These are phyloP conservation scores for Wallacemonas rigidus DNA, from an alignment of 208 protist genomes.

Conservation along the genomic window DNA sequence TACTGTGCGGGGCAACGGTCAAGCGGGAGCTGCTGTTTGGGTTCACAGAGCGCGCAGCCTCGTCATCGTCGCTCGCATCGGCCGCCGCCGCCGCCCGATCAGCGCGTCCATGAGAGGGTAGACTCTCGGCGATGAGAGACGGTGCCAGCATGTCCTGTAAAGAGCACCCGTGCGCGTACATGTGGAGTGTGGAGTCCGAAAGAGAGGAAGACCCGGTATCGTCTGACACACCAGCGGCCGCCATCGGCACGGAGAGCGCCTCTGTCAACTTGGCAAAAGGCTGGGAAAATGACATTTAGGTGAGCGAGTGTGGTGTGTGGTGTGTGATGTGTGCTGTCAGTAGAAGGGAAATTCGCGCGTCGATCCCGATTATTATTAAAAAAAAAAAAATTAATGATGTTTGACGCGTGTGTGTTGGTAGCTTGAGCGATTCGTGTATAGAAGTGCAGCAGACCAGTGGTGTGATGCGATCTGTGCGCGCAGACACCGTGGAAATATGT, in stretches of 20 bases:
- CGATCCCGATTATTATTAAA: too few relatives aligned
- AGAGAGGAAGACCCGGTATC: neutral
- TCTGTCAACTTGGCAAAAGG: neutral
- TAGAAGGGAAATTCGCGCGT: too few relatives aligned
- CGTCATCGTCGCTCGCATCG: neutral
- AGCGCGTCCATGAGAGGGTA: neutral
- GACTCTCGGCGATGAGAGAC: neutral
- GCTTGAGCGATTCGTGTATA: too few relatives aligned
- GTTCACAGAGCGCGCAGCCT: neutral
- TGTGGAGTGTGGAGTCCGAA: neutral
- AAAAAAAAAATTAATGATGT: too few relatives aligned
- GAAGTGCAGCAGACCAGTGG: too few relatives aligned
- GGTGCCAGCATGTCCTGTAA: constrained; percentile 5
- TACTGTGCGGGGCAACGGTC: constrained; percentile 1
- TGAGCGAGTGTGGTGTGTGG: too few relatives aligned
- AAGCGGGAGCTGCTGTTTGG: constrained; percentile 5
- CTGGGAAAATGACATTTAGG: too few relatives aligned
- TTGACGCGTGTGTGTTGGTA: too few relatives aligned
- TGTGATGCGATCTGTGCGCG: too few relatives aligned
- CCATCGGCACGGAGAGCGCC: neutral
- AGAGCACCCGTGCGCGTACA: constrained; percentile 1
- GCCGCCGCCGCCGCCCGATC: neutral
- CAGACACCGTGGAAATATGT: too few relatives aligned
- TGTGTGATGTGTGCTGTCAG: too few relatives aligned
- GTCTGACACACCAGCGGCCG: neutral